These are phyloP conservation scores for Fonsecaea pedrosoi DNA, from an alignment of 2,329 filamentous ascomycete species.

Conservation along the genomic window DNA sequence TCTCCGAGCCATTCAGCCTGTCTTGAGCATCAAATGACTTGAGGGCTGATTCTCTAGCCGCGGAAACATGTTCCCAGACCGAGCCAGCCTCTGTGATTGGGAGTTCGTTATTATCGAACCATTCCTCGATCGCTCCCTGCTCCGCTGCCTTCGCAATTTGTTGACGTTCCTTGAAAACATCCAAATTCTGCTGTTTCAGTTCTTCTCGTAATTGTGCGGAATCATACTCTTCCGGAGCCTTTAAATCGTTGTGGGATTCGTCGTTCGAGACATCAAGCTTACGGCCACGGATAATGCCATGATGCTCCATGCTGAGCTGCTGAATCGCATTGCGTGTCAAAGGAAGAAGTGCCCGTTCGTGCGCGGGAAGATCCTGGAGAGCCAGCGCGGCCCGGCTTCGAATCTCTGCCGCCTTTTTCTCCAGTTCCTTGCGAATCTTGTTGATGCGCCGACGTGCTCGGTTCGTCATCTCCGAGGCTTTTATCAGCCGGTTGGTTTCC, in stretches of 20 bases:
- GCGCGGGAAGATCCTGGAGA: conserved; percentile 34
- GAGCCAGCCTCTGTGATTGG: conserved; percentile 23
- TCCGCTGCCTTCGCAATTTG: conserved; percentile 21
- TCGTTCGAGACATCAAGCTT: conserved; percentile 20
- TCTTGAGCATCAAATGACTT: conserved; percentile 18
- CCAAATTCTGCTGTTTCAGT: conserved; percentile 3
- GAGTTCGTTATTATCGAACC: conserved; percentile 24
- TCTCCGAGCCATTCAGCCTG: conserved; percentile 6
- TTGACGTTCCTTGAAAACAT: conserved; percentile 14
- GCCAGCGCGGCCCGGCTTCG: conserved; percentile 42
- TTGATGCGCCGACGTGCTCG: conserved; percentile 30
- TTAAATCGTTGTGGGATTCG: conserved; percentile 15
- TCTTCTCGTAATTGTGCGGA: neutral
- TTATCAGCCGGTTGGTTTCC: conserved; percentile 28
- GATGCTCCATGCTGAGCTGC: conserved; percentile 33
- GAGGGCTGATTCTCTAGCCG: conserved; percentile 23
- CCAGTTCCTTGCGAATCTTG: conserved; percentile 26
- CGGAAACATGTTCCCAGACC: conserved; percentile 26
- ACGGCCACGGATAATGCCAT: conserved; percentile 18
- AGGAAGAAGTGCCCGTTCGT: conserved; percentile 26
- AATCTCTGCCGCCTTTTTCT: conserved; percentile 37
- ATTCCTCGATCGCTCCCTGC: conserved; percentile 27
- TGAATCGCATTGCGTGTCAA: conserved; percentile 25
- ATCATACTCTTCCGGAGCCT: conserved; percentile 9
- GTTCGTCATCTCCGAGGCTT: conserved; percentile 32